These are phyloP conservation scores for Kodamaea kaohsiungensis DNA, from an alignment of 805 yeast species.

Conservation along the genomic window DNA sequence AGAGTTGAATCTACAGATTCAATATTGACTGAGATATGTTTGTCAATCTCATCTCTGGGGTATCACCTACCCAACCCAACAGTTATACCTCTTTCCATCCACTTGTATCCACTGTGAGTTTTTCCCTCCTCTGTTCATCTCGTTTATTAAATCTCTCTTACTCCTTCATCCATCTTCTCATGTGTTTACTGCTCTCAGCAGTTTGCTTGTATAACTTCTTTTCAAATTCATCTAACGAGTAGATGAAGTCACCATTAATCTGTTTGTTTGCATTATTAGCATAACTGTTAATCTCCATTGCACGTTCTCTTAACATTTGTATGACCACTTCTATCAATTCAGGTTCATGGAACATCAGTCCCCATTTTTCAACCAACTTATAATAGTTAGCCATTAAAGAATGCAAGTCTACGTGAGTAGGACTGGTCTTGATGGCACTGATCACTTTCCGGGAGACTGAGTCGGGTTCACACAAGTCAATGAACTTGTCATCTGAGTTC, in stretches of 20 bases:
- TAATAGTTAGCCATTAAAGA: conserved; percentile 68
- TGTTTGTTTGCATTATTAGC: conserved; percentile 57
- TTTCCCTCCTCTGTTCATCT: no score
- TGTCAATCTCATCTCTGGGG: no score
- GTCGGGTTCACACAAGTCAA: conserved; percentile 71
- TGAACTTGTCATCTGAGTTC: conserved; percentile 49
- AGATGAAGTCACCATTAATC: conserved; percentile 52
- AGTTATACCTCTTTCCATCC: no score
- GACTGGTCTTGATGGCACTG: conserved; percentile 79
- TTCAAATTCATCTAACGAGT: conserved; percentile 77
- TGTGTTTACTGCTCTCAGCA: conserved; percentile 46
- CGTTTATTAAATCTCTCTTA: neutral
- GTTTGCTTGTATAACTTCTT: conserved; percentile 55
- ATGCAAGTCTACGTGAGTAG: conserved; percentile 66
- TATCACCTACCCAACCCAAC: no score
- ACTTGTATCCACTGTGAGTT: no score
- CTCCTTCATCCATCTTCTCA: conserved; percentile 38
- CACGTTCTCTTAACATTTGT: conserved; percentile 62
- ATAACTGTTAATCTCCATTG: conserved; percentile 69
- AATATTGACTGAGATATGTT: no score
- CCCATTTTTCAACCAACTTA: conserved; percentile 74
- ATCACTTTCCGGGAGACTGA: conserved; percentile 63
- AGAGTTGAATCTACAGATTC: no score
- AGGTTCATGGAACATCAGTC: conserved; percentile 63
- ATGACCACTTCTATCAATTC: conserved; percentile 53